phyloP scores from a whole-genome alignment of 192 early-diverging fungal species.

The Backusella macrospora region DNA sequence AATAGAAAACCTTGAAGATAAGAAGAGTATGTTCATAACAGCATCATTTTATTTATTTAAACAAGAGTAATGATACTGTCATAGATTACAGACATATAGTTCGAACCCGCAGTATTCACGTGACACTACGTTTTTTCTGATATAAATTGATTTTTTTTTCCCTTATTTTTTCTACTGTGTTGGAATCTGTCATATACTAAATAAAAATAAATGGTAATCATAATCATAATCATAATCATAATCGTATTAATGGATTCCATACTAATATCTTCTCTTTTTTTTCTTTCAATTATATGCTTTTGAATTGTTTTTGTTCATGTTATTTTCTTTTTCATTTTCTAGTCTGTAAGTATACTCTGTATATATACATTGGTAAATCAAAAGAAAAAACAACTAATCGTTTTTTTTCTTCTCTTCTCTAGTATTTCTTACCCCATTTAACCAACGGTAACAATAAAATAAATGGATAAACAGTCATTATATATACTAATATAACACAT shows the following conservation, averaged over 20 bases:
- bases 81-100: too few species aligned
- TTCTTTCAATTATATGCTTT: neutral
- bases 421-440: conserved; percentile 67
- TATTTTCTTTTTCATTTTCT: neutral
- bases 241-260: neutral
- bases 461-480: neutral
- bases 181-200: neutral
- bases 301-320: neutral
- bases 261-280: too few species aligned
- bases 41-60: too few species aligned
- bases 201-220: neutral
- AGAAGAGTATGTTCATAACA: too few species aligned
- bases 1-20: too few species aligned
- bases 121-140: too few species aligned
- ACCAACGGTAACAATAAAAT: conserved; percentile 49
- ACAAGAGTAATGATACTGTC: too few species aligned
- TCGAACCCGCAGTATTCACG: too few species aligned
- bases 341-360: neutral
- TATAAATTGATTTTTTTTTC: neutral
- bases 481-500: neutral
- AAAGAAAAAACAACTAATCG: neutral
- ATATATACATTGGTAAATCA: neutral
- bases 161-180: neutral
- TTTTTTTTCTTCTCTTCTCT: neutral
- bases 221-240: neutral